Evolutionary conservation across 2,329 filamentous ascomycete species (phyloP).

Genomic region (Sporothrix brasiliensis): DNA sequence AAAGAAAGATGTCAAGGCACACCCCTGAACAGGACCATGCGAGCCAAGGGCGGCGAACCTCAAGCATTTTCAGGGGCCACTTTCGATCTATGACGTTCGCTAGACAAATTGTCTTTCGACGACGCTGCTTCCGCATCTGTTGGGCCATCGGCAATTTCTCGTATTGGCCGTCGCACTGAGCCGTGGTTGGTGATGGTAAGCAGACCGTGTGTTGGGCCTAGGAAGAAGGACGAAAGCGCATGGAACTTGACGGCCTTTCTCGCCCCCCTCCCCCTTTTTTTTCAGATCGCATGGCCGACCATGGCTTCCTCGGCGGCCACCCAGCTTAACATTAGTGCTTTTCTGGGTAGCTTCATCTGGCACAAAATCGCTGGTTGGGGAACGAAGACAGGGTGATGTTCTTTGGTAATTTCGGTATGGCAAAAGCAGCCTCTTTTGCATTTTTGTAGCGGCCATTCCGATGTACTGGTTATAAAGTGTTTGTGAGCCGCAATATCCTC

Average conservation of each 20-base stretch:
- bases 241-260: no score
- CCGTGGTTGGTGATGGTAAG: neutral
- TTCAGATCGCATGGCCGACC: no score
- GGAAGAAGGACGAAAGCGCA: no score
- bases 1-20: neutral
- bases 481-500: neutral
- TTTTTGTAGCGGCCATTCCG: neutral
- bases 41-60: neutral
- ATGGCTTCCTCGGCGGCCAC: no score
- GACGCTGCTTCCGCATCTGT: neutral
- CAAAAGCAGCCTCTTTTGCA: neutral
- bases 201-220: no score
- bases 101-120: neutral
- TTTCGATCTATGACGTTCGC: slow-evolving; percentile 19
- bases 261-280: no score
- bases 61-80: slow-evolving; percentile 21
- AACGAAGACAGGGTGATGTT: neutral
- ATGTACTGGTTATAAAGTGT: neutral
- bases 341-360: neutral
- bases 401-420: neutral
- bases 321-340: no score
- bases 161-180: neutral
- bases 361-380: neutral
- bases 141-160: neutral
- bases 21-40: slow-evolving; percentile 16